These are phyloP conservation scores for Akanthomyces dipterigenus DNA, from an alignment of 2,329 filamentous ascomycete species.

Conservation along the genomic window DNA sequence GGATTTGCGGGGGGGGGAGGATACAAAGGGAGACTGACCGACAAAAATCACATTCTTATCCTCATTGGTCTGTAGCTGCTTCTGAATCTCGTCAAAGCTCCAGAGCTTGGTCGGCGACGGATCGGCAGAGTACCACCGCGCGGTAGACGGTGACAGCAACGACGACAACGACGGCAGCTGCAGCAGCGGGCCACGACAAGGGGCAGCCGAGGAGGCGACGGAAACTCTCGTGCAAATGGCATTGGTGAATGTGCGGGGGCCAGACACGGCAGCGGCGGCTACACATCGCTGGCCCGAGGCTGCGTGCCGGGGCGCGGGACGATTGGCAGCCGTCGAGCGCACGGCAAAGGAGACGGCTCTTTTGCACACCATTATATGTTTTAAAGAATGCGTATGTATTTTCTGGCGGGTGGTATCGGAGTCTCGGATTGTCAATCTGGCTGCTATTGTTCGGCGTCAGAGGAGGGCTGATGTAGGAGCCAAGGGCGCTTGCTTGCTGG, in stretches of 20 bases:
- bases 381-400: neutral
- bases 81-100: slow-evolving; percentile 42
- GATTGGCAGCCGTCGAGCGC: slow-evolving; percentile 2
- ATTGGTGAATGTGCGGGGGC: neutral
- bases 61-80: slow-evolving; percentile 22
- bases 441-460: neutral
- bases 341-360: neutral
- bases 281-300: neutral
- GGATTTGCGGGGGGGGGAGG: neutral
- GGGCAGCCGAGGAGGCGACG: neutral
- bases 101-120: slow-evolving; percentile 33
- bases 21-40: slow-evolving; percentile 29
- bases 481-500: neutral
- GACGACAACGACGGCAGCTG: neutral
- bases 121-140: slow-evolving; percentile 22
- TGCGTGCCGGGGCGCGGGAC: neutral
- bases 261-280: neutral
- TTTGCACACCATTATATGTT: neutral
- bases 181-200: neutral
- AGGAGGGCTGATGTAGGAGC: neutral
- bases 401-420: neutral
- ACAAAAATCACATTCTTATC: slow-evolving; percentile 35
- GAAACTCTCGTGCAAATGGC: neutral
- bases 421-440: neutral
- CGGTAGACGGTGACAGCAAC: neutral